Base-by-base conservation (phyloP, 192 early-diverging fungal species). In the Backusella circina region DNA sequence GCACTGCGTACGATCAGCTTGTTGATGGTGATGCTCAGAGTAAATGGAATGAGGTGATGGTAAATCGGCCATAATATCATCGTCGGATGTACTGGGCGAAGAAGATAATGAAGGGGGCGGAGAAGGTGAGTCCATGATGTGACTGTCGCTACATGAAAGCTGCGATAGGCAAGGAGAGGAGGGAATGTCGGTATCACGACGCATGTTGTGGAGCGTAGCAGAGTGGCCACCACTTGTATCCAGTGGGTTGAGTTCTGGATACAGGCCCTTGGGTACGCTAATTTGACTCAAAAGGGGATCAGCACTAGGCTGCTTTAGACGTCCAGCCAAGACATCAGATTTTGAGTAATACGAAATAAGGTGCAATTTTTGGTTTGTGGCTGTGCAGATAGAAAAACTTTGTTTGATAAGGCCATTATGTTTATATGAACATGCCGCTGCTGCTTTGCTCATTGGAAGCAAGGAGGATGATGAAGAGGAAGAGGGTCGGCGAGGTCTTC, bases 301-400 rank as follows among this genome's bases (percentile, higher is more conserved):
- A 1, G 77, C 81, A 5, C 86, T 86, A 4, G 96, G 96, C 9
- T 89, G 90, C 75, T 86, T 77, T 67, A 97, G 82, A 38, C 87
- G 83, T 8, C 89, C 89, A 31, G 84, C 83, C 30, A 88, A 81
- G 26, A 92, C 84, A 85, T 96, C 95, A 44, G 91, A 90, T 75
- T 92, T 93, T 21, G 92, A 89, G 78, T 95, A 97, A 86, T 97
- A 97, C 16, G 91, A 92, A 80, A 97, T 96, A 28, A 97, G 88
- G 80, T 96, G 94, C 67, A 95, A 84, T 78, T 90, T 92, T 78
- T 93, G 90, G 70, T 92, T 90, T 64, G 90, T 88, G 10, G 90
- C 86, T 8, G 95, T 95, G 69, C 89, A 90, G 72, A 97, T 94
- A 18, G 92, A 93, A 61, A 97, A 92, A 2, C 92, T 91, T 87